phyloP scores from a whole-genome alignment of 2,329 filamentous ascomycete species.

The Fusarium subglutinans region DNA sequence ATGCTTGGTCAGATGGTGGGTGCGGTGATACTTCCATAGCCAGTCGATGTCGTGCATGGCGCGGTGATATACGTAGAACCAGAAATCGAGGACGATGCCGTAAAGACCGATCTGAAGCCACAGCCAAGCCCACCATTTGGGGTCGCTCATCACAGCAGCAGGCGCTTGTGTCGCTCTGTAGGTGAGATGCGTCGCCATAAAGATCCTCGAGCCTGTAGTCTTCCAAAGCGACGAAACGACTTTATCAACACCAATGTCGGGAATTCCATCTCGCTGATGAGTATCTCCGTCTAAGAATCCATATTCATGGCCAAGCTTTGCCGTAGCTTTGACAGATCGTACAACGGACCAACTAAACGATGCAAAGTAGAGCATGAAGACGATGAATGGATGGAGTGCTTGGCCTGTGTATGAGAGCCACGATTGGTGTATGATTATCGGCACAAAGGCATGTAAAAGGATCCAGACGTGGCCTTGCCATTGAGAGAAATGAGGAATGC shows the following conservation, averaged over 20 bases:
- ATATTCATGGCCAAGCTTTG: background rate
- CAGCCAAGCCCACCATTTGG: slow-evolving; percentile 2
- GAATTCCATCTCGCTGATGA: slow-evolving; percentile 20
- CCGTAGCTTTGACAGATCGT: background rate
- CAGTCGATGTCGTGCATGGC: slow-evolving; percentile 29
- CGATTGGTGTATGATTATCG: background rate
- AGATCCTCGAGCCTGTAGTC: background rate
- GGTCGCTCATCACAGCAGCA: background rate
- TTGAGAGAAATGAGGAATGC: background rate
- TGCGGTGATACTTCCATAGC: slow-evolving; percentile 28
- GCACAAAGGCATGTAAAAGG: background rate
- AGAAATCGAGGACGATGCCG: slow-evolving; percentile 26
- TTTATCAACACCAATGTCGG: slow-evolving; percentile 21
- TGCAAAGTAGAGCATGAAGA: background rate
- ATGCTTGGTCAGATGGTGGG: slow-evolving; percentile 26
- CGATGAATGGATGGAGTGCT: background rate
- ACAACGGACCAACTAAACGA: background rate
- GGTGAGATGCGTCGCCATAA: background rate
- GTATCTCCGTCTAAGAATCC: slow-evolving; percentile 16
- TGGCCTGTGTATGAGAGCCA: background rate
- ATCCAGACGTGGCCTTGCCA: background rate
- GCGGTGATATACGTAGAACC: slow-evolving; percentile 29
- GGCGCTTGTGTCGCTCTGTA: slow-evolving; percentile 11
- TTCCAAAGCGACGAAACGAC: slow-evolving; percentile 17
- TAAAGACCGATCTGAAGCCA: slow-evolving; percentile 24